Base-by-base conservation (phyloP, 2,329 filamentous ascomycete species). In the Sporothrix brasiliensis region DNA sequence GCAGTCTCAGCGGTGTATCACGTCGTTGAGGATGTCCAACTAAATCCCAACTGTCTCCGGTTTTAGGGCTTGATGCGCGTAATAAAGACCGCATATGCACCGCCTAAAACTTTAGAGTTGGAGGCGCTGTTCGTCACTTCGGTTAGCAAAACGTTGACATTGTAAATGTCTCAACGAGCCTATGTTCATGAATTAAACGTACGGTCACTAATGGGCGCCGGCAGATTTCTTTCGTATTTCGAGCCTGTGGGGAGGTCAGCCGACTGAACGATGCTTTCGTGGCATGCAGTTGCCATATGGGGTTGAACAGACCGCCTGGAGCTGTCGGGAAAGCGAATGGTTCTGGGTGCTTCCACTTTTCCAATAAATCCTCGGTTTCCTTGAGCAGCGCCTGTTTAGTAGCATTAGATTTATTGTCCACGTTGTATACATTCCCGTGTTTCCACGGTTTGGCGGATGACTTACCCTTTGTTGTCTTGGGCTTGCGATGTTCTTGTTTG, bases 331-430 rank as follows among this genome's bases (percentile, higher is more conserved):
- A 88, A 75, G 88, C 85, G 80, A 97, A 98, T 44, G 95, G 94
- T 80, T 99, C 95, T 3, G 95, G 95, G 78, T 99, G 95, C 83
- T 98, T 98, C 94, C 94, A 99, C 80, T 90, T 92, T 77, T 95
- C 89, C 73, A 99, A 83, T 71, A 97, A 79, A 75, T 91, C 91
- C 81, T 98, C 94, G 4, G 95, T 94, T 82, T 97, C 93, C 73
- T 89, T 88, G 74, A 98, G 86, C 71, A 99, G 81, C 66, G 88
- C 89, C 95, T 99, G 74, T n/a, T 47, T 14, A 7, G 24, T 7
- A 14, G 6, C 16, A 9, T 30, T 41, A 70, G 72, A 41, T 74
- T 70, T 58, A 44, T 67, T 66, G 11, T 44, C 68, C 21, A 72
- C n/a, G 58, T 69, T 11, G 27, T 30, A 65, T 34, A 2, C 13